Evolutionary conservation across 352 stramenopile genomes (phyloP).

Genomic region (Globisporangium paroecandrum): DNA sequence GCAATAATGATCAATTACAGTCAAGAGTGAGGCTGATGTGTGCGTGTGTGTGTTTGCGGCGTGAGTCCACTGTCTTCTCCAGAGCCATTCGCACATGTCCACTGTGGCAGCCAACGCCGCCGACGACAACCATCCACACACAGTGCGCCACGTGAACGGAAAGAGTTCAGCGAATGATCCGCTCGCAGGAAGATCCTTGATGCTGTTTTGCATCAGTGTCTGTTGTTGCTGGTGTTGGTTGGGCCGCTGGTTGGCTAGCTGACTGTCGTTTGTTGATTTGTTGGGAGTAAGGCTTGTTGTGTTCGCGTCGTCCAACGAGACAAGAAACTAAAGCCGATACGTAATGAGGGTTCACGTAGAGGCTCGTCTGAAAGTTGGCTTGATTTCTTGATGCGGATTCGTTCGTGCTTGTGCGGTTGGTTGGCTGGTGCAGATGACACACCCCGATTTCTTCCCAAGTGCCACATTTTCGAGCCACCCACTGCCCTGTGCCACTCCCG

Average conservation of each 20-base stretch:
- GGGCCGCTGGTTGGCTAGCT: too few species aligned
- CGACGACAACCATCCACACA: background rate
- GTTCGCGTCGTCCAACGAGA: constrained; percentile 8
- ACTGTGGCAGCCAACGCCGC: background rate
- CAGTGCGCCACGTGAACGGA: background rate
- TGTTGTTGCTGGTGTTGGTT: too few species aligned
- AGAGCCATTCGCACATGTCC: background rate
- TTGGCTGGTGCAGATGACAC: background rate
- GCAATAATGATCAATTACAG: background rate
- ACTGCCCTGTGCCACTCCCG: too few species aligned
- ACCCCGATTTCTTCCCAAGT: background rate
- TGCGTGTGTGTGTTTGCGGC: background rate
- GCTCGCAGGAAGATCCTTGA: background rate
- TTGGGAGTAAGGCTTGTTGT: background rate
- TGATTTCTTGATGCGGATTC: background rate
- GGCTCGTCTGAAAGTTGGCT: background rate
- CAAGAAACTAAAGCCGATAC: background rate
- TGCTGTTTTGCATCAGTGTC: too few species aligned
- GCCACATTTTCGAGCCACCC: too few species aligned
- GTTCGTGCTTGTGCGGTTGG: background rate
- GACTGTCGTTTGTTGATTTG: too few species aligned
- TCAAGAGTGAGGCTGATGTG: background rate
- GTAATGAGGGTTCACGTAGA: background rate
- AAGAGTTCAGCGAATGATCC: background rate
- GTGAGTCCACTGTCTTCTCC: background rate